Base-by-base conservation (phyloP, 2,329 filamentous ascomycete species). In the Aspergillus neoniger region DNA sequence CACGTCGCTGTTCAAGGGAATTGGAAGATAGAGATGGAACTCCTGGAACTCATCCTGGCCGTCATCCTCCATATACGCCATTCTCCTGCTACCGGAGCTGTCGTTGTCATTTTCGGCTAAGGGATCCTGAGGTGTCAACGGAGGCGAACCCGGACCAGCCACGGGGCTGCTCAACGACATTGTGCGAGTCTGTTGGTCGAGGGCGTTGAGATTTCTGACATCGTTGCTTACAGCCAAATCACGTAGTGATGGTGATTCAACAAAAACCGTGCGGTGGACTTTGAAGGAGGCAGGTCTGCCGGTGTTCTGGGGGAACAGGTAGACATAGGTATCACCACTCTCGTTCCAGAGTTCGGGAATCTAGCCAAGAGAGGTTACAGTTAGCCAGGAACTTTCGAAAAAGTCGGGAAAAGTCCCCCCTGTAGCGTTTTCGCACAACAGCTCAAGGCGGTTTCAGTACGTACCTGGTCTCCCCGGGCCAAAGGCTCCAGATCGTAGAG, bases 321-420 rank as follows among this genome's bases (percentile, higher is more conserved):
- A 85, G n/a, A 89, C 79, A 62, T 82, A 80, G 14, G 85, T 87
- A 70, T 88, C 85, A n/a, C 83, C 86, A 50, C 81, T 71, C 3
- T 86, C 83, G 65, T 87, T 84, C 86, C 86, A 89, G 8, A 88
- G 72, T 67, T 88, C 86, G 5, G 78, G 70, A 15, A 86, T 78
- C 82, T 85, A 63, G 28, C 15, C 32, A 41, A 38, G 17, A 14
- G 14, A 53, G 32, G 14, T 9, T 30, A 60, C 23, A 14, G 25
- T 38, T 23, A 43, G 15, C 32, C 23, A 32, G 6, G 43, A 19
- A 30, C n/a, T 23, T 21, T 32, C 5, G 8, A n/a, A 36, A 10
- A 12, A 15, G 4, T 36, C 10, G 12, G 30, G 32, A 5, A 14
- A 36, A 14, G 5, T 36, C 5, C 32, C 32, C 10, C 32, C 12